Conservation (phyloP, 768 basidiomycete genomes). For the Pulveroboletus frians region DNA sequence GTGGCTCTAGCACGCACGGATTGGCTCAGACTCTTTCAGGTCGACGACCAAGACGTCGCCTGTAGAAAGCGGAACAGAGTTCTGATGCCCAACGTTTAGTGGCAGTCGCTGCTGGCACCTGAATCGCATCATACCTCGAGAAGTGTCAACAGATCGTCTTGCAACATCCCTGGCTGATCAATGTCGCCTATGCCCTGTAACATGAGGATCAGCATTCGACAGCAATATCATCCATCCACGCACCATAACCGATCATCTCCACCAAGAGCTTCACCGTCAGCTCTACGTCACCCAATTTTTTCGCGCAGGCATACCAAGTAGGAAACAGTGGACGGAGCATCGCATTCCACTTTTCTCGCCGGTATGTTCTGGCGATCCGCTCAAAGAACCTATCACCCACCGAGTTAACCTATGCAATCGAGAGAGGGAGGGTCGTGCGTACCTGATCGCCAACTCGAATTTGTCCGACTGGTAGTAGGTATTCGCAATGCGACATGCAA, state of each 20-base stretch:
- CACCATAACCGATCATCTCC: constrained; percentile 80
- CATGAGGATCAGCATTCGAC: not conserved
- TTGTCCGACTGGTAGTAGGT: constrained; percentile 78
- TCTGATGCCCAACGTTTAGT: constrained; percentile 39
- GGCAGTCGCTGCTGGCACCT: not conserved
- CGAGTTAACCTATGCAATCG: not conserved
- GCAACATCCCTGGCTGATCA: constrained; percentile 47
- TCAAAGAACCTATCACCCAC: constrained; percentile 71
- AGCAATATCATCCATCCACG: constrained; percentile 9
- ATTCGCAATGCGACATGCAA: constrained; percentile 86
- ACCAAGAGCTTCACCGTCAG: constrained; percentile 69
- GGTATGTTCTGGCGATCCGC: constrained; percentile 83
- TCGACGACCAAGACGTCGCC: constrained; percentile 58
- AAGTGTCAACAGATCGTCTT: constrained; percentile 70
- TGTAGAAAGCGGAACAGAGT: constrained; percentile 58
- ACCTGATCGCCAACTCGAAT: constrained; percentile 87
- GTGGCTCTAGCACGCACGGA: constrained; percentile 44
- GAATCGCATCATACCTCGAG: constrained; percentile 48
- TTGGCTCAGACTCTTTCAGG: constrained; percentile 54
- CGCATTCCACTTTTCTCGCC: constrained; percentile 74
- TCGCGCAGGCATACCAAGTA: constrained; percentile 81
- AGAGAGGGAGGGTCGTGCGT: not conserved
- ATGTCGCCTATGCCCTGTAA: constrained; percentile 33
- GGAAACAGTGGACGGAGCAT: constrained; percentile 71
- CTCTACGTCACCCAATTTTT: constrained; percentile 71